A percentile compares a stretch with the other conserved stretches of the same genome.
phyloP scores from a whole-genome alignment of 2,329 filamentous ascomycete genomes.

The Beauveria sp. region DNA sequence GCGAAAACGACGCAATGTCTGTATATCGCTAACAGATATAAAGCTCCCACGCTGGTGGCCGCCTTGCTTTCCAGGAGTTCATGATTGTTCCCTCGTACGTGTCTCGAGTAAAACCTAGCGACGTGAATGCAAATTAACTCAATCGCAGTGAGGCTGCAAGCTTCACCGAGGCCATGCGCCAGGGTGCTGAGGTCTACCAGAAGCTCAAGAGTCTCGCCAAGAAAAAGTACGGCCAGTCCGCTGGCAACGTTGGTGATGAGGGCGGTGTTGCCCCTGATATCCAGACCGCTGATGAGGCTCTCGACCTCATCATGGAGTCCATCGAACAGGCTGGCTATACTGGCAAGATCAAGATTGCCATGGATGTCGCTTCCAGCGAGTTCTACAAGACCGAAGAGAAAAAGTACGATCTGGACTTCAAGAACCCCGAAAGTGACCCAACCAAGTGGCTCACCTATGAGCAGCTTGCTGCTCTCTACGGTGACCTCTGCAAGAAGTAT shows the following conservation, averaged over 20 bases:
- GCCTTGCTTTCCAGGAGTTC: conserved; percentile 92
- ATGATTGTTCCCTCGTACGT: conserved; percentile 81
- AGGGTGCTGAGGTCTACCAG: conserved; percentile 97
- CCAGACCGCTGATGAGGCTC: conserved; percentile 91
- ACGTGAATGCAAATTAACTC: conserved; percentile 13
- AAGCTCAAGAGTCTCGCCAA: conserved; percentile 93
- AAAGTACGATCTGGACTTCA: conserved; percentile 99
- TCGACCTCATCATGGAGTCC: conserved; percentile 88
- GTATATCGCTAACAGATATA: conserved; percentile 14
- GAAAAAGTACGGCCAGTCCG: conserved; percentile 99
- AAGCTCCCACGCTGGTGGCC: conserved; percentile 92
- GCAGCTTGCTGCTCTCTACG: conserved; percentile 89
- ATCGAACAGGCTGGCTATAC: conserved; percentile 95
- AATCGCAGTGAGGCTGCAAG: conserved; percentile 63
- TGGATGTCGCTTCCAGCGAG: conserved; percentile 98
- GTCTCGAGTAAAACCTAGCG: neutral
- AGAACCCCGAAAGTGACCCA: conserved; percentile 96
- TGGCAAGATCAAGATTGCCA: conserved; percentile 93
- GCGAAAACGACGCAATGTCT: neutral
- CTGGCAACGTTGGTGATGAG: conserved; percentile 98
- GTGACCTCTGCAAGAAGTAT: conserved; percentile 84
- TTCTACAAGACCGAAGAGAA: conserved; percentile 97
- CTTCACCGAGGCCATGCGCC: conserved; percentile 93
- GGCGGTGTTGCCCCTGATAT: conserved; percentile 99
- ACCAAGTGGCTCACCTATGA: conserved; percentile 99